Evolutionary conservation across 306 rosid genomes (phyloP).

Genomic region (Lathyrus tuberosus): DNA sequence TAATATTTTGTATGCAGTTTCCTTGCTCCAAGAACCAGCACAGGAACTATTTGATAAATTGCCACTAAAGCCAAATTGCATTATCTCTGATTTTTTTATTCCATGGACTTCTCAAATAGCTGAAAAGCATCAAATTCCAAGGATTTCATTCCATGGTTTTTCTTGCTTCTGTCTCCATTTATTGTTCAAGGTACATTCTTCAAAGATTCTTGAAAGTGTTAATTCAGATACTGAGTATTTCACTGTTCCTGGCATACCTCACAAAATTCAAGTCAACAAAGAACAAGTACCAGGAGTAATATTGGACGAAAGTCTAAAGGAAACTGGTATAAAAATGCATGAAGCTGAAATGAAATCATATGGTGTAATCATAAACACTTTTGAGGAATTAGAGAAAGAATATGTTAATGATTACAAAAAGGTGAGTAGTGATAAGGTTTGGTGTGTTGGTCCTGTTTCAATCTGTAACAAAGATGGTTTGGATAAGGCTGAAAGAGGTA

Average conservation of each 20-base stretch:
- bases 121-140: conserved; percentile 47
- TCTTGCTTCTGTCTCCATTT: conserved; percentile 47
- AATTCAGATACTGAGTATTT: conserved; percentile 39
- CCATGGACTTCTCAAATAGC: conserved; percentile 61
- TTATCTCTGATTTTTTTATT: conserved; percentile 55
- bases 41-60: conserved; percentile 43
- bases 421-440: conserved; percentile 40
- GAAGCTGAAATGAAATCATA: conserved; percentile 42
- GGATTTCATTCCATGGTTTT: conserved; percentile 53
- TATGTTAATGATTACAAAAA: conserved; percentile 44
- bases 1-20: conserved; percentile 31
- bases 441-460: conserved; percentile 70
- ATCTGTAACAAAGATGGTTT: conserved; percentile 41
- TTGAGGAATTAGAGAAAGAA: conserved; percentile 53
- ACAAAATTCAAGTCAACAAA: conserved; percentile 43
- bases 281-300: background rate
- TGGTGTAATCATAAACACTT: conserved; percentile 53
- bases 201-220: conserved; percentile 40
- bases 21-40: conserved; percentile 40
- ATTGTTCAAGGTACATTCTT: background rate
- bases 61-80: conserved; percentile 54
- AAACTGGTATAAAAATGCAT: background rate
- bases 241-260: conserved; percentile 42
- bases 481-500: conserved; percentile 67
- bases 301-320: background rate